phyloP scores from a whole-genome alignment of 1,284 basidiomycete genomes.

The Caloboletus firmus region DNA sequence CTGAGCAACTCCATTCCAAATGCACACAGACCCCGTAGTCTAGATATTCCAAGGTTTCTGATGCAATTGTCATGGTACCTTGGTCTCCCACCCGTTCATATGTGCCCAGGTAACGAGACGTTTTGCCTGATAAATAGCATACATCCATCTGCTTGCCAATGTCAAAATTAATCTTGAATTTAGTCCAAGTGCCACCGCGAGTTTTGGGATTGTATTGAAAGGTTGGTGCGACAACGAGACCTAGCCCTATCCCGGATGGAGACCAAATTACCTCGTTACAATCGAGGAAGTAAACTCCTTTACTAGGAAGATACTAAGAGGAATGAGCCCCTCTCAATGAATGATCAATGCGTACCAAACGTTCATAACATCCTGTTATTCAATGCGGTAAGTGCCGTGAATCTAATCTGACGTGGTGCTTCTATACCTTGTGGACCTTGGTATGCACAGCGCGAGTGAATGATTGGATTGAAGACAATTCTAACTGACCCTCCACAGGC shows the following conservation, averaged over 20 bases:
- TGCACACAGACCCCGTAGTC: constrained; percentile 4
- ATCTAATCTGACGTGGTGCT: background rate
- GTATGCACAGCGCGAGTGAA: background rate
- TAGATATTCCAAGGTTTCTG: constrained; percentile 13
- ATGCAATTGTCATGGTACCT: constrained; percentile 15
- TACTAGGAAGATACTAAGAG: constrained; percentile 3
- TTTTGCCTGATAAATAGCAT: constrained; percentile 10
- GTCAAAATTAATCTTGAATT: constrained; percentile 10
- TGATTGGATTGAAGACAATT: constrained; percentile 12
- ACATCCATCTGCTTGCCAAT: constrained; percentile 22
- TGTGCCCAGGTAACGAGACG: constrained; percentile 25
- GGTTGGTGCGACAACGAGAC: constrained; percentile 23
- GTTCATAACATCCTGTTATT: constrained; percentile 5
- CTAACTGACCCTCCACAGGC: constrained; percentile 15
- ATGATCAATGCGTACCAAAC: constrained; percentile 15
- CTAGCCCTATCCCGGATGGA: constrained; percentile 21
- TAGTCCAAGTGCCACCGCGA: constrained; percentile 18
- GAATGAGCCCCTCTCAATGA: background rate
- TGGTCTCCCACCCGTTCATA: constrained; percentile 25
- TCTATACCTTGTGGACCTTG: constrained; percentile 21
- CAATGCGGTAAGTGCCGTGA: background rate
- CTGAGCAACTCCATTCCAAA: background rate
- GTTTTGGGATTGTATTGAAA: constrained; percentile 32
- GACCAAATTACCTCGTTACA: constrained; percentile 27
- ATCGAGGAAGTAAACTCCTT: constrained; percentile 14